Conservation (phyloP, 2,329 filamentous ascomycete species). For the Rugonectria rugulosa region DNA sequence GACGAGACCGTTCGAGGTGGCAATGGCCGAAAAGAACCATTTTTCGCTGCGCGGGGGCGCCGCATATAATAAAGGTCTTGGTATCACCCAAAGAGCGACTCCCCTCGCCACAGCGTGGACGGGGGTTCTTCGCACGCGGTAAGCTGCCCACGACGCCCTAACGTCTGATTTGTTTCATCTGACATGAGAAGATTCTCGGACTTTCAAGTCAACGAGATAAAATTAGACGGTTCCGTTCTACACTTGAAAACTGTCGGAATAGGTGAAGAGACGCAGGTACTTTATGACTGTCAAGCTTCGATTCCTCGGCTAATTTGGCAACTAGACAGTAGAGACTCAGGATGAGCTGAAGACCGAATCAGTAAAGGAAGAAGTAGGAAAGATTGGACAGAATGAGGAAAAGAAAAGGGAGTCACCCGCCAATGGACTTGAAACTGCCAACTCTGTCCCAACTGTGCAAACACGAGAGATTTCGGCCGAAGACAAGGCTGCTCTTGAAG, state of each 20-base stretch:
- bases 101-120: conserved; percentile 48
- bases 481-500: conserved; percentile 46
- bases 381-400: conserved; percentile 20
- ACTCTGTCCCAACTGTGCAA: conserved; percentile 30
- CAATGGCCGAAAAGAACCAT: conserved; percentile 44
- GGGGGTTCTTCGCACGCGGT: conserved; percentile 51
- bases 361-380: conserved; percentile 16
- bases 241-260: conserved; percentile 66
- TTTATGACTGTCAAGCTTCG: neutral
- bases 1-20: conserved; percentile 4
- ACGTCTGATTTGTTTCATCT: conserved; percentile 14
- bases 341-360: conserved; percentile 22
- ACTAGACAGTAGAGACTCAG: conserved; percentile 25
- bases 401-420: conserved; percentile 26
- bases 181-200: conserved; percentile 74
- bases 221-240: conserved; percentile 75
- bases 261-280: conserved; percentile 29
- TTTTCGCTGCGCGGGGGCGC: conserved; percentile 42
- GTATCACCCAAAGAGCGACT: conserved; percentile 51
- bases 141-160: conserved; percentile 16
- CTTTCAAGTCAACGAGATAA: conserved; percentile 91
- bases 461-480: conserved; percentile 41
- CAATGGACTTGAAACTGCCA: conserved; percentile 28
- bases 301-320: conserved; percentile 18
- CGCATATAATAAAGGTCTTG: conserved; percentile 46